phyloP scores from a whole-genome alignment of 768 basidiomycete species.

The Panaeolus papilionaceus region DNA sequence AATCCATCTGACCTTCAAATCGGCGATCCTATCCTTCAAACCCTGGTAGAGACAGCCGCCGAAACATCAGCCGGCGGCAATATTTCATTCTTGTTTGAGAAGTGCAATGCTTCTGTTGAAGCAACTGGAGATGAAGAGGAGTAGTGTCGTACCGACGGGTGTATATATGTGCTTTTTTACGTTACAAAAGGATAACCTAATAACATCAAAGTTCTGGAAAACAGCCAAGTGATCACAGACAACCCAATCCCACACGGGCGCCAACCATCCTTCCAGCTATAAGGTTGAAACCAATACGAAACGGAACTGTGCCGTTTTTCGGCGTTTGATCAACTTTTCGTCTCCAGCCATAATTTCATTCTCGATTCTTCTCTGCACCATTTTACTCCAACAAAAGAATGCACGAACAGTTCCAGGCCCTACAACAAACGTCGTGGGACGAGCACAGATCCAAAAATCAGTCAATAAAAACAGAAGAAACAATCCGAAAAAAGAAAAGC shows the following conservation, averaged over 20 bases:
- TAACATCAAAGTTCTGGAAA: not conserved
- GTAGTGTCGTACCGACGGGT: not conserved
- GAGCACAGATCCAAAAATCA: not conserved
- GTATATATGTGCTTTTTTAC: not conserved
- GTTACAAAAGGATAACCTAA: slow-evolving; percentile 4
- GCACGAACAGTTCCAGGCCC: not conserved
- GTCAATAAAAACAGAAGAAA: slow-evolving; percentile 4
- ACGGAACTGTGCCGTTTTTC: not conserved
- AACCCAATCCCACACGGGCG: slow-evolving; percentile 4
- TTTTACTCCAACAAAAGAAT: not conserved
- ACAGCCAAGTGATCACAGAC: not conserved
- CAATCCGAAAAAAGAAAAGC: slow-evolving; percentile 15
- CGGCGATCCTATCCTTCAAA: slow-evolving; percentile 69
- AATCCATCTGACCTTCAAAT: slow-evolving; percentile 51
- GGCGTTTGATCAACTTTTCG: not conserved
- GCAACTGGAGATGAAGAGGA: slow-evolving; percentile 13
- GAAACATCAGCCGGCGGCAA: slow-evolving; percentile 59
- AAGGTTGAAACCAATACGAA: slow-evolving; percentile 2
- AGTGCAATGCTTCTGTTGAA: slow-evolving; percentile 28
- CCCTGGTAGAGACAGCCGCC: slow-evolving; percentile 10
- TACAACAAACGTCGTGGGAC: too few species aligned
- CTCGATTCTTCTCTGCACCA: not conserved
- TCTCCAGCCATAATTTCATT: not conserved
- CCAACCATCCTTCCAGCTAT: not conserved
- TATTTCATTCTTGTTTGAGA: slow-evolving; percentile 80